A percentile compares a stretch with the other conserved stretches of the same genome.
phyloP scores from a whole-genome alignment of 2,329 filamentous ascomycete genomes.

The Nigrospora osmanthi region DNA sequence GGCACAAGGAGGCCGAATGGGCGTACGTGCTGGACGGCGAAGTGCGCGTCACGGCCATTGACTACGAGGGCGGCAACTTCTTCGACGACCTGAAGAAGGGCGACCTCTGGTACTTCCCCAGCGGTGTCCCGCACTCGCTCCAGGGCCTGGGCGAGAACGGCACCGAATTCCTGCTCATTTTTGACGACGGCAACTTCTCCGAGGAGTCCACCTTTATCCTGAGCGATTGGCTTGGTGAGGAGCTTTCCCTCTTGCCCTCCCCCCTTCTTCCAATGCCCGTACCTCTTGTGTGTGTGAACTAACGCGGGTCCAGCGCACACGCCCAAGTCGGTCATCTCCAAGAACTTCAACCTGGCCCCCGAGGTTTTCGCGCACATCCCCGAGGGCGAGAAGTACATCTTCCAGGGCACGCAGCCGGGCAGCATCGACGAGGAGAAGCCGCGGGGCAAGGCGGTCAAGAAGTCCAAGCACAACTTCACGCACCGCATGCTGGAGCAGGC shows the following conservation, averaged over 20 bases:
- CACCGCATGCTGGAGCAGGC: constrained; percentile 66
- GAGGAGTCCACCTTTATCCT: constrained; percentile 64
- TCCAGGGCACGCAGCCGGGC: constrained; percentile 58
- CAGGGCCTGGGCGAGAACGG: constrained; percentile 63
- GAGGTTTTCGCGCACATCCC: constrained; percentile 65
- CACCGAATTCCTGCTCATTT: constrained; percentile 54
- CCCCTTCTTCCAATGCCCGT: neutral
- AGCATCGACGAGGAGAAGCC: constrained; percentile 60
- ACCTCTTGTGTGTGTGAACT: constrained; percentile 7
- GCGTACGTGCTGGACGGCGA: constrained; percentile 65
- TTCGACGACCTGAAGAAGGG: constrained; percentile 70
- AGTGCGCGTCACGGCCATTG: constrained; percentile 64
- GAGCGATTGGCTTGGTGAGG: constrained; percentile 61
- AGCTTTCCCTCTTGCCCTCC: neutral
- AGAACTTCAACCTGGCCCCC: constrained; percentile 68
- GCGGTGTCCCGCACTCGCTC: constrained; percentile 68
- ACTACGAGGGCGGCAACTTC: constrained; percentile 69
- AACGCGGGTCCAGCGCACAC: constrained; percentile 48
- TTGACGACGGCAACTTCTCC: constrained; percentile 35
- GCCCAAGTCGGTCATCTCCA: constrained; percentile 61
- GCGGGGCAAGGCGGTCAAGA: constrained; percentile 51
- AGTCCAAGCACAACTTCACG: constrained; percentile 61
- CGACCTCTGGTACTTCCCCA: constrained; percentile 76
- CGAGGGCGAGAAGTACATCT: constrained; percentile 66
- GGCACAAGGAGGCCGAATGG: constrained; percentile 78